Evolutionary conservation across 371 early-diverging fungal species (phyloP), one percentile per base, ranked within the genome.

Genomic region (Synchytrium microbalum): DNA sequence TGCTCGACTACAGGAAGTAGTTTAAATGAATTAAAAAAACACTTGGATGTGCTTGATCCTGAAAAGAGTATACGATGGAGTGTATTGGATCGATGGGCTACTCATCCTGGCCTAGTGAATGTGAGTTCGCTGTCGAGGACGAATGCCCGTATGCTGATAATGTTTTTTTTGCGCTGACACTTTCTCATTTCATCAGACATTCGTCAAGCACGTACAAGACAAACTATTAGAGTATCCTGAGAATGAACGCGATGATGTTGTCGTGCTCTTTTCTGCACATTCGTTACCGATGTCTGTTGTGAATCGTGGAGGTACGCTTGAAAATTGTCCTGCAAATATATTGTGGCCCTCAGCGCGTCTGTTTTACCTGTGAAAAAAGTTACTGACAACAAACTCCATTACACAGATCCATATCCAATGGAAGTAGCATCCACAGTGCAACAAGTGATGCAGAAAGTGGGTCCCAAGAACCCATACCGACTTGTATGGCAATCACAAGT

Each of bases 401-500:
- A n/a, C n/a, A 89, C 90, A 53, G 97, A 95, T 69, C 79, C 92
- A 3, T 97, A 97, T 66, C 90, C 92, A 5, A 76, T 80, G 19
- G 97, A 97, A 69, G 95, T 97, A 0, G 92, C 89, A n/a, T 86
- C 92, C 0, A 95, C 93, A 0, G 93, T 93, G 0, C 78, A 90
- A 25, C 79, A 82, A 59, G 90, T 97, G 16, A 91, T 93, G 85
- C 76, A 84, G 24, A 71, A 81, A 55, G 81, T 97, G 0, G 74
- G 75, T 32, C 68, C 71, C 67, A 72, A 70, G n/a, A 90, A 95
- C 71, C 90, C 95, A 14, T 89, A 93, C 72, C 83, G 92, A n/a
- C 78, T 97, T 2, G 89, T 91, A 10, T 97, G 97, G 97, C 97
- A 97, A 72, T 92, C 92, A 0, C 90, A 95, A 58, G 97, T 95